Conservation (phyloP, 805 yeast species). For the Zygosaccharomyces bisporus region DNA sequence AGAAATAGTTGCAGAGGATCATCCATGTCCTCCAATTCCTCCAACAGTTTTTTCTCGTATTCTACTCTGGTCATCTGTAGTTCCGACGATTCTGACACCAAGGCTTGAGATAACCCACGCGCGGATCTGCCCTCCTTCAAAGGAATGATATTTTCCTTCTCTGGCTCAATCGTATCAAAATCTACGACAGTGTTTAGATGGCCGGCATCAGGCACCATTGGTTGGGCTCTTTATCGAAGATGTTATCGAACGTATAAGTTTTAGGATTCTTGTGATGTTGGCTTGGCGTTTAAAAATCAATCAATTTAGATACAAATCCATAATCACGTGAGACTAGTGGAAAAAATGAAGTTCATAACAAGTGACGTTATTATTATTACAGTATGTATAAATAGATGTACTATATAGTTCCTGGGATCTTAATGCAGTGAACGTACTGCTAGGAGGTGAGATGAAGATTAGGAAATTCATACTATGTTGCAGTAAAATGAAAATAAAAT, state of each 20-base stretch:
- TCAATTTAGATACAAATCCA: background rate
- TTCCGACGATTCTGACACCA: slow-evolving; percentile 22
- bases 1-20: slow-evolving; percentile 78
- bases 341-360: background rate
- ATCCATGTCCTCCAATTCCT: slow-evolving; percentile 57
- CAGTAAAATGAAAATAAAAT: slow-evolving; percentile 58
- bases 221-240: background rate
- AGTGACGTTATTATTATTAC: background rate
- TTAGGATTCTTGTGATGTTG: background rate
- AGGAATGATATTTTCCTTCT: slow-evolving; percentile 77
- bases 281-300: slow-evolving; percentile 3
- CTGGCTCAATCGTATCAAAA: slow-evolving; percentile 49
- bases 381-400: background rate
- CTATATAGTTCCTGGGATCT: background rate
- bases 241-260: background rate
- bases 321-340: background rate
- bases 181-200: slow-evolving; percentile 23
- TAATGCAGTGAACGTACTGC: background rate
- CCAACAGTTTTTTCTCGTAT: slow-evolving; percentile 48
- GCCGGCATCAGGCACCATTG: slow-evolving; percentile 7
- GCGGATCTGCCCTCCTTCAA: slow-evolving; percentile 68
- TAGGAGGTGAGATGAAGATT: background rate
- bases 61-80: slow-evolving; percentile 31
- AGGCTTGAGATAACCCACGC: slow-evolving; percentile 45
- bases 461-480: slow-evolving; percentile 16